phyloP scores from a whole-genome alignment of 169 alveolate species.

The Babesia bigemina region DNA sequence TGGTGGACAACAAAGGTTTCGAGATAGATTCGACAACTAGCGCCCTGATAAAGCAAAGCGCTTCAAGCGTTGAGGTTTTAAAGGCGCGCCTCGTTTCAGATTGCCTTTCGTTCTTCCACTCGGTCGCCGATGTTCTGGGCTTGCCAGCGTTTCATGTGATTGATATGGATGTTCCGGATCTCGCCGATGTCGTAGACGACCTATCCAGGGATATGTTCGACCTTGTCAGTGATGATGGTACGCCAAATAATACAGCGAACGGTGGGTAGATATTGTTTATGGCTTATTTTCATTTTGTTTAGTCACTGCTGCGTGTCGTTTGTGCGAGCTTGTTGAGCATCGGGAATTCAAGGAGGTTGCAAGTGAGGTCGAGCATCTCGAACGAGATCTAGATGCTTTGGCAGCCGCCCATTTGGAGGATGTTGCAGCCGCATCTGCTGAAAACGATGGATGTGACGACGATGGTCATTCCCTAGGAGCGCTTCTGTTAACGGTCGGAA shows the following conservation, averaged over 20 bases:
- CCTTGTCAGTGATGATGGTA: background rate
- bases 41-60: conserved; percentile 15
- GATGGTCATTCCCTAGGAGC: conserved; percentile 19
- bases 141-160: background rate
- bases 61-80: background rate
- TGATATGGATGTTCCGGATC: conserved; percentile 17
- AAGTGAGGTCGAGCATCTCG: conserved; percentile 13
- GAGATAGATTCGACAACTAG: conserved; percentile 26
- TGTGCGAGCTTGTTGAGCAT: conserved; percentile 22
- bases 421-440: background rate
- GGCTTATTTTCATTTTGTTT: background rate
- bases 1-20: conserved; percentile 9
- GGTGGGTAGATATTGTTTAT: background rate
- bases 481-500: conserved; percentile 10
- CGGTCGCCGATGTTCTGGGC: conserved; percentile 10
- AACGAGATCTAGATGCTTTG: conserved; percentile 46
- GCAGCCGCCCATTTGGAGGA: conserved; percentile 53
- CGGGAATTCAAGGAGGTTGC: conserved; percentile 54
- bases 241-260: background rate
- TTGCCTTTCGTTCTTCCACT: conserved; percentile 20
- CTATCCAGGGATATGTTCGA: conserved; percentile 60
- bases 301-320: conserved; percentile 11
- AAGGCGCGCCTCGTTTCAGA: conserved; percentile 26
- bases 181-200: conserved; percentile 36
- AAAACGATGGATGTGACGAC: background rate